Base-by-base conservation (phyloP, 371 early-diverging fungal species). In the Chytridiales sp. region DNA sequence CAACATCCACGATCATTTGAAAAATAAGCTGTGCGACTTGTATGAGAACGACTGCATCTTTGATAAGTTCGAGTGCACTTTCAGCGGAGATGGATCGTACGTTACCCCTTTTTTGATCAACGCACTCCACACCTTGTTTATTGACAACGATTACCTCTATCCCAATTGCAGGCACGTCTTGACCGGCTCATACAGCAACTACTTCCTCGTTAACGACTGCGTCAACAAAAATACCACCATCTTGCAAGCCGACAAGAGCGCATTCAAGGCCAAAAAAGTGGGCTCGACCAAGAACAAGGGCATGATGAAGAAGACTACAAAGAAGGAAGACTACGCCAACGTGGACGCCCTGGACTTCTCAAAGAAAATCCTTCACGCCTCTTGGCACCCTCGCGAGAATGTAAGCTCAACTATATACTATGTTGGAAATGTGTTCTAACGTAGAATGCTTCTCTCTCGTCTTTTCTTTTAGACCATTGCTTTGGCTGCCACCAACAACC, bases 21-120 rank as follows among this genome's bases (percentile, higher is more conserved):
- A 90, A 65, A 86, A 84, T 70, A 93, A 93, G 74, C 82, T 98
- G 35, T 97, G 97, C 73, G 98, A 98, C 64, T 78, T 97, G 40
- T 98, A 98, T 76, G 98, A 97, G 69, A 97, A 94, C 74, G 98
- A 98, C 72, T 95, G 93, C 77, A 97, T 98, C 68, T 98, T 98
- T 80, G 98, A 98, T 81, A 97, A 97, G 77, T 98, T 98, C 64
- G 98, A 97, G 74, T 94, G 95, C 79, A 92, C 85, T 47, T 92
- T 95, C 66, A 92, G 92, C 67, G 97, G 96, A 17, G 91, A 95
- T 68, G 95, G 94, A 61, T 67, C 66, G 80, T 85, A 72, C 50
- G 75, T 59, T 19, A 40, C 19, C 5, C 13, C 15, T 35, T 17
- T 11, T 27, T 32, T 2, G 44, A 26, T 47, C 19, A 15, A 21